Base-by-base conservation (phyloP, 345 rosid genomes). In the Cardamine chenopodiifolia region DNA sequence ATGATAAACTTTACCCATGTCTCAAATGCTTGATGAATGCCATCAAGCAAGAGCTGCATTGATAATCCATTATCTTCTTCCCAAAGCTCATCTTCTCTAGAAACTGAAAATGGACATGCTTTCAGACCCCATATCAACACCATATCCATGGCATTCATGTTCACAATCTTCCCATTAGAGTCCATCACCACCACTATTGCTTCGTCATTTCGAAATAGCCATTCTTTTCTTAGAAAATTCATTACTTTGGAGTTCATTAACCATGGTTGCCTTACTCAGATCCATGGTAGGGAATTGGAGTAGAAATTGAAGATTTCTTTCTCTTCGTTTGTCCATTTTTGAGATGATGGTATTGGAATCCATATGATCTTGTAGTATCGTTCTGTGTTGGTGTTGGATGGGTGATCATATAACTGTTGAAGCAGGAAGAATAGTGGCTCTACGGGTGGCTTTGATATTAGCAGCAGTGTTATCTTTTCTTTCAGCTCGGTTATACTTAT, bases 61-160 rank as follows among this genome's bases (percentile, higher is more conserved):
- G 82, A 87, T 88, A 89, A 85, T 22, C 68, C 68, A 81, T 45
- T 14, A 14, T 84, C 84, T 45, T 63, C 78, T 72, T 84, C 79
- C 98, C 95, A 93, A 18, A 93, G 92, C 67, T 83, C 80, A 58
- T 61, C 70, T 82, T 93, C 93, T 75, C 83, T 83, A 4, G 83
- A 60, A 75, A 77, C 59, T 44, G 98, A 86, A 73, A 90, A 93
- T 20, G 96, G 98, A 53, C 81, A 88, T 40, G 96, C 93, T 52
- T 59, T 66, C 48, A 82, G 77, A 74, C 97, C 96, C 98, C 98
- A 90, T 17, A 89, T 83, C 61, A 82, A 44, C 50, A 86, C 75
- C 93, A 89, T 89, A 73, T 93, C 89, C 57, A 90, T 73, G 20
- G 93, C 93, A 64, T 89, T 88, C 60, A 62, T 68, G 75, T 90